Base-by-base conservation (phyloP, 441 rosid genomes). In the Adansonia rubrostipa region DNA sequence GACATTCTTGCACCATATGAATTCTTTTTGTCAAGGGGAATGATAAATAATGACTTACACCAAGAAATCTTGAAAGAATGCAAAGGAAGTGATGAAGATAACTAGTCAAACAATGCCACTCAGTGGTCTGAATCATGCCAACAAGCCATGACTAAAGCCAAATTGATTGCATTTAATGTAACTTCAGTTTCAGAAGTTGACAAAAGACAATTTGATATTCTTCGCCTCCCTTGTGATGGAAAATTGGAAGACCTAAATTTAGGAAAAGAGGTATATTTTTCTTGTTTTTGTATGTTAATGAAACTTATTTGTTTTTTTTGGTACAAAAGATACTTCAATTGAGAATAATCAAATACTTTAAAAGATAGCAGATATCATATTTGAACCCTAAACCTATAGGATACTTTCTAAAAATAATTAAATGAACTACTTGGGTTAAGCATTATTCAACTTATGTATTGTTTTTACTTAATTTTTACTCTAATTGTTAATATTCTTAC, bases 11-110 rank as follows among this genome's bases (percentile, higher is more conserved):
- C 66, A 8, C 9, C 3, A 9, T n/a, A 56, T 40, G 77, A 57
- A 10, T 19, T 73, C 0, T 20, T 57, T 58, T 15, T 2, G 53
- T 54, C 66, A 3, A 62, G 45, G 13, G 77, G 53, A 6, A 73
- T 57, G 77, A 57, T 57, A 22, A 22, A 24, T 40, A 44, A 42
- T 0, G 33, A 73, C 0, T 19, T 56, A 33, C n/a, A 73, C 51
- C 17, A 36, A 19, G 5, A 13, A 73, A 22, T 73, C n/a, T n/a
- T 57, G 67, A 73, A 58, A 20, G 67, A 54, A 42, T 73, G 77
- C 5, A 11, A 42, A 10, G 48, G 6, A 19, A 42, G 1, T 0
- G 19, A 57, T 19, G 65, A 54, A 3, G 3, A 19, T n/a, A 24
- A 28, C 17, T 69, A 73, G n/a, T 53, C 17, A 28, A 10, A 65